Conservation (phyloP, 768 basidiomycete genomes). For the Sarcomyxa edulis region DNA sequence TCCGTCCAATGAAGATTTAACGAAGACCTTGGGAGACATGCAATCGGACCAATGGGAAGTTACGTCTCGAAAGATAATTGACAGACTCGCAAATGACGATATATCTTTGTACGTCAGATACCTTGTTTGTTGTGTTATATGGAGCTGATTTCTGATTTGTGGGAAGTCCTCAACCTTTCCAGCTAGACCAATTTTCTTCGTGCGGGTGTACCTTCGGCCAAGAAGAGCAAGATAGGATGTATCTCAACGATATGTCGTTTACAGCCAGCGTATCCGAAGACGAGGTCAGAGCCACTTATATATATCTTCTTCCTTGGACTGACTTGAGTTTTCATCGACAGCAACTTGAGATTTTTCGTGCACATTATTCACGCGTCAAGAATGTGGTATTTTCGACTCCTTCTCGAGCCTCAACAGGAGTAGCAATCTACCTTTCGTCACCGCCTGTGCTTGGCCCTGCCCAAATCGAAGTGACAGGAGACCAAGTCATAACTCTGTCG, state of each 20-base stretch:
- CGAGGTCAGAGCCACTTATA: no score
- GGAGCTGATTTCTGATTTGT: constrained; percentile 1
- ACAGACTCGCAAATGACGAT: constrained; percentile 39
- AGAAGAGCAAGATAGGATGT: constrained; percentile 47
- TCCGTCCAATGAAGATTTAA: constrained; percentile 30
- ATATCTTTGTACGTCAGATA: constrained; percentile 39
- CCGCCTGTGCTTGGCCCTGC: constrained; percentile 13
- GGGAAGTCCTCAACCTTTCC: constrained; percentile 57
- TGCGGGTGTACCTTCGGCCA: constrained; percentile 17
- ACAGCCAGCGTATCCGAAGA: no score
- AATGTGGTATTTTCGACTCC: constrained; percentile 17
- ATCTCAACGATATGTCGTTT: constrained; percentile 45
- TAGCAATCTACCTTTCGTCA: constrained; percentile 6
- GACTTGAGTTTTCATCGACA: no score
- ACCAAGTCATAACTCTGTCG: constrained; percentile 20
- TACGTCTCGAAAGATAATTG: constrained; percentile 41
- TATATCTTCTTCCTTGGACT: no score
- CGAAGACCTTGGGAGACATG: constrained; percentile 34
- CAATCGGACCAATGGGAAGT: constrained; percentile 46
- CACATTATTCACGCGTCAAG: constrained; percentile 32
- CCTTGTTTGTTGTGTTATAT: neutral
- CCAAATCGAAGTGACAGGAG: no score
- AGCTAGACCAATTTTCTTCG: constrained; percentile 31
- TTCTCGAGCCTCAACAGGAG: neutral
- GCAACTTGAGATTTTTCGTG: constrained; percentile 49